Conservation (phyloP, 169 alveolate species). For the Plasmodium gallinaceum region DNA sequence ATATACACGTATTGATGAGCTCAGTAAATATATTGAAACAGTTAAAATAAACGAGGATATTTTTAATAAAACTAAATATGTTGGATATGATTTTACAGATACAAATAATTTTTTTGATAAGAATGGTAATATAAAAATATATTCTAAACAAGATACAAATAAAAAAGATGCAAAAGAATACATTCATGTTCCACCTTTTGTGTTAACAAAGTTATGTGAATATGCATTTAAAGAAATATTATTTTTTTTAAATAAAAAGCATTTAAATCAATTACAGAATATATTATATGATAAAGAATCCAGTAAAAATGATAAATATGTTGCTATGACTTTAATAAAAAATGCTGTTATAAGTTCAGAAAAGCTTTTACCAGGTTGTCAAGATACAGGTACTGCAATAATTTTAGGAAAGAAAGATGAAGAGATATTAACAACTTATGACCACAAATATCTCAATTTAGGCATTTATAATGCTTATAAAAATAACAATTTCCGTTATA, state of each 20-base stretch:
- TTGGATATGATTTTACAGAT: slow-evolving; percentile 38
- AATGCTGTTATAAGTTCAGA: slow-evolving; percentile 88
- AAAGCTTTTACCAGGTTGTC: slow-evolving; percentile 90
- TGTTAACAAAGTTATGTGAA: slow-evolving; percentile 79
- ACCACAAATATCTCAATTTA: slow-evolving; percentile 84
- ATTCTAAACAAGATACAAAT: slow-evolving; percentile 7
- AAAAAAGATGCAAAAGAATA: slow-evolving; percentile 33
- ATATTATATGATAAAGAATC: slow-evolving; percentile 86
- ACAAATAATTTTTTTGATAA: slow-evolving; percentile 41
- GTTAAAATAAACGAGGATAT: slow-evolving; percentile 19
- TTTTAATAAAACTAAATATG: slow-evolving; percentile 35
- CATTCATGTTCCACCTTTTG: slow-evolving; percentile 79
- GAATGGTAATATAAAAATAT: slow-evolving; percentile 38
- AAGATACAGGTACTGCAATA: slow-evolving; percentile 93
- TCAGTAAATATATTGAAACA: slow-evolving; percentile 57
- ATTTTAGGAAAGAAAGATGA: slow-evolving; percentile 89
- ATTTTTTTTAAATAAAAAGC: slow-evolving; percentile 84
- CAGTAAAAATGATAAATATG: slow-evolving; percentile 87
- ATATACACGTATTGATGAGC: slow-evolving; percentile 55
- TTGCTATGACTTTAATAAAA: slow-evolving; percentile 87
- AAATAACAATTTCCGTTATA: slow-evolving; percentile 86
- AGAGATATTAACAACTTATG: slow-evolving; percentile 76
- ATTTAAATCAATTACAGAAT: slow-evolving; percentile 80
- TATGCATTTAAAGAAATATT: slow-evolving; percentile 84
- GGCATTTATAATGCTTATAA: slow-evolving; percentile 91